phyloP scores from a whole-genome alignment of 352 stramenopile genomes.

The Globisporangium heterothallicum region DNA sequence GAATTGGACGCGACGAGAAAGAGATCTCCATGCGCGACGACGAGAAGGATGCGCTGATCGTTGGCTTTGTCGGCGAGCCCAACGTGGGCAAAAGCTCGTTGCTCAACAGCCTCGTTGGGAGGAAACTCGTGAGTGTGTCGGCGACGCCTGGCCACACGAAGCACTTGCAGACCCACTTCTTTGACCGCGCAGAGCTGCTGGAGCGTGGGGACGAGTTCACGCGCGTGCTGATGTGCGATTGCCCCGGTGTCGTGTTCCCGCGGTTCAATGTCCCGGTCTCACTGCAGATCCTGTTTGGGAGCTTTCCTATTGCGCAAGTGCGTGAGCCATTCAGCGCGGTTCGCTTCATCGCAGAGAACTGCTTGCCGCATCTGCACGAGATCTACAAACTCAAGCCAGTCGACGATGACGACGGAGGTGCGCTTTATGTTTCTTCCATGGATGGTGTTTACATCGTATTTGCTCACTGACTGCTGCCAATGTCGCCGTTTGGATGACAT shows the following conservation, averaged over 20 bases:
- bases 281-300: conserved; percentile 79
- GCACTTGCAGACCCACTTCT: conserved; percentile 78
- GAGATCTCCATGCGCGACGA: conserved; percentile 86
- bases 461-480: neutral
- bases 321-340: conserved; percentile 82
- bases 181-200: conserved; percentile 52
- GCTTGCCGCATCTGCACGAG: conserved; percentile 54
- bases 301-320: conserved; percentile 81
- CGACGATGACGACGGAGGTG: conserved; percentile 56
- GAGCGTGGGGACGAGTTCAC: conserved; percentile 23
- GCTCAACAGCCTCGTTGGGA: conserved; percentile 86
- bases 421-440: conserved; percentile 3
- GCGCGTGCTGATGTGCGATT: conserved; percentile 70
- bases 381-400: conserved; percentile 78
- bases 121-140: conserved; percentile 78
- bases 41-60: conserved; percentile 74
- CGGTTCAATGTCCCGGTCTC: conserved; percentile 60
- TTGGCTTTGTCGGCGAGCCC: conserved; percentile 96
- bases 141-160: conserved; percentile 77
- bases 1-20: conserved; percentile 60
- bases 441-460: neutral
- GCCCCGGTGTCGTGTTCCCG: conserved; percentile 76
- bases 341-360: conserved; percentile 84
- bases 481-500: neutral
- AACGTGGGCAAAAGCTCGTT: conserved; percentile 95